Evolutionary conservation across 495 filamentous ascomycete species (phyloP).

Genomic region (Elaphomyces granulatus): DNA sequence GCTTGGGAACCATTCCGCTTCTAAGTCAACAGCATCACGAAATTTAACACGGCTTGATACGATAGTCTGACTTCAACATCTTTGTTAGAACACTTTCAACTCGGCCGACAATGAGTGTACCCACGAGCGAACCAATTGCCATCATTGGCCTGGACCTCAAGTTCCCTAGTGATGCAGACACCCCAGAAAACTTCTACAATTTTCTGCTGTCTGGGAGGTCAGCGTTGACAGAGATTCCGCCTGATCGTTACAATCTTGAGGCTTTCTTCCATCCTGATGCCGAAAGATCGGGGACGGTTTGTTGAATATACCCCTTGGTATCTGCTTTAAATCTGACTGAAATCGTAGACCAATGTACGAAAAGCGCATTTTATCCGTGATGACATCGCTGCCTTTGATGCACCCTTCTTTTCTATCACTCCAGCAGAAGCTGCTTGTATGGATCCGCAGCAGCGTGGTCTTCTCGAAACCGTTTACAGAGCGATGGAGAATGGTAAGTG

Average conservation of each 20-base stretch:
- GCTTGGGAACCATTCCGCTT: no score
- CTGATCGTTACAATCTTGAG: constrained; percentile 2
- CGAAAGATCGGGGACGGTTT: constrained; percentile 1
- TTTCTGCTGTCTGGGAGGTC: constrained; percentile 18
- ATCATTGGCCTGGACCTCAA: constrained; percentile 10
- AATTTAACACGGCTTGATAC: no score
- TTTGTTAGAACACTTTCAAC: no score
- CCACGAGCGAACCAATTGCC: constrained; percentile 7
- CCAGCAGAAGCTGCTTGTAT: constrained; percentile 31
- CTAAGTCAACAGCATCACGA: no score
- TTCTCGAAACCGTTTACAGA: constrained; percentile 43
- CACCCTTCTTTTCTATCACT: constrained; percentile 36
- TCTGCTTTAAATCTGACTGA: not conserved
- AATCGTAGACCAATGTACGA: constrained; percentile 1
- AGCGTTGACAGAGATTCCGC: constrained; percentile 11
- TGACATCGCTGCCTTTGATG: constrained; percentile 25
- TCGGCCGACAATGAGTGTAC: not conserved
- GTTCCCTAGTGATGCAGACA: constrained; percentile 7
- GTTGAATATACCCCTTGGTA: no score
- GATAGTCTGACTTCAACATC: no score
- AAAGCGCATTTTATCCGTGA: constrained; percentile 18
- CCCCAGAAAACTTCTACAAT: constrained; percentile 7
- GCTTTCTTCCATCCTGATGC: constrained; percentile 3
- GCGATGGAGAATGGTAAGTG: constrained; percentile 44
- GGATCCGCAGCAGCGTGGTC: constrained; percentile 42